These are phyloP conservation scores for Magnaporthales sp. DNA, from an alignment of 2,329 filamentous ascomycete species.

Conservation along the genomic window DNA sequence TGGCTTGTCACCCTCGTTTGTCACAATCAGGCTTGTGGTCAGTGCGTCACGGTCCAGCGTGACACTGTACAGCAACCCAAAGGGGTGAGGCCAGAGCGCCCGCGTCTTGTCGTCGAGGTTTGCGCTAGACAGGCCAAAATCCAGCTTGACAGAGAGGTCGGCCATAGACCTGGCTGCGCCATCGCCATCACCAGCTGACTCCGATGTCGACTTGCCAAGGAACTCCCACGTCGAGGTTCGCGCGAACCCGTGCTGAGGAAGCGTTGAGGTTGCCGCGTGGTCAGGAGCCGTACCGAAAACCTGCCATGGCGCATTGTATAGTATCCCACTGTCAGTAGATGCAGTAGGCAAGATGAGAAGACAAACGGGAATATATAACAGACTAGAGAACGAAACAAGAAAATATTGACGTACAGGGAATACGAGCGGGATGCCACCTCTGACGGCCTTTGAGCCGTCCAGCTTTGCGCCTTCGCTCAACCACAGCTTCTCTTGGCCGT, in stretches of 20 bases:
- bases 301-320: conserved; percentile 34
- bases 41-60: conserved; percentile 68
- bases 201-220: conserved; percentile 74
- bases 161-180: conserved; percentile 23
- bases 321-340: not conserved
- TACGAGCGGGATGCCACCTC: conserved; percentile 85
- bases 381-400: conserved; percentile 9
- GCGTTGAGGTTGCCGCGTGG: conserved; percentile 65
- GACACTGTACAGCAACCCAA: conserved; percentile 88
- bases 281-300: conserved; percentile 71
- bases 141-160: conserved; percentile 76
- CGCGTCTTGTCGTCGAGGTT: conserved; percentile 61
- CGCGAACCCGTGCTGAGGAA: conserved; percentile 93
- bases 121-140: conserved; percentile 78
- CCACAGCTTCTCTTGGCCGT: conserved; percentile 74
- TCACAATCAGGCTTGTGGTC: conserved; percentile 74
- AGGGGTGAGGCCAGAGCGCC: conserved; percentile 75
- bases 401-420: conserved; percentile 64
- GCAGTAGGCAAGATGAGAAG: not conserved
- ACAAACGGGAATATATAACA: not conserved
- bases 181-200: conserved; percentile 36
- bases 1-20: conserved; percentile 72
- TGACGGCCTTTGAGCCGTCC: conserved; percentile 81
- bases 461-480: conserved; percentile 71
- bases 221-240: conserved; percentile 89